Conservation (phyloP, 345 rosid genomes). For the Nephelium lappaceum region DNA sequence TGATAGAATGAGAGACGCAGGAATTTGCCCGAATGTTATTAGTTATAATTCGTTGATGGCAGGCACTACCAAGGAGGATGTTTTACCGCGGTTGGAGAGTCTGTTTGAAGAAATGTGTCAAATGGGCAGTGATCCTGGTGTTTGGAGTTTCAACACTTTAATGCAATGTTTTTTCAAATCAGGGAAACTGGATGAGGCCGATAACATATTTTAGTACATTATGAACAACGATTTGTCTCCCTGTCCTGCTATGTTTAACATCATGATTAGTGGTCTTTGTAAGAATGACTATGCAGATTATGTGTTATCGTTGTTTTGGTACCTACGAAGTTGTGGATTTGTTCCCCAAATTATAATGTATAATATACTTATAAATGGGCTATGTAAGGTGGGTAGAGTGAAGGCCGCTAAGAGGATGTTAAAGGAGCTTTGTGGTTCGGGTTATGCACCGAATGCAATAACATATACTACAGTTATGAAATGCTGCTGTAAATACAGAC, state of each 20-base stretch:
- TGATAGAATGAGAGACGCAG: slow-evolving; percentile 65
- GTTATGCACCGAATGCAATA: slow-evolving; percentile 59
- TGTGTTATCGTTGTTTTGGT: slow-evolving; percentile 60
- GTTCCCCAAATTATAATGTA: slow-evolving; percentile 59
- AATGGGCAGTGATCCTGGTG: slow-evolving; percentile 58
- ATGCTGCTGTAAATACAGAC: slow-evolving; percentile 55
- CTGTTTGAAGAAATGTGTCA: slow-evolving; percentile 90
- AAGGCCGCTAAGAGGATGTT: slow-evolving; percentile 58
- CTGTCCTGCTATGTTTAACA: slow-evolving; percentile 58
- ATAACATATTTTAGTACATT: slow-evolving; percentile 51
- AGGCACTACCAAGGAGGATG: slow-evolving; percentile 48
- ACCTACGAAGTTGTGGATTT: slow-evolving; percentile 57
- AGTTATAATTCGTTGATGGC: slow-evolving; percentile 79
- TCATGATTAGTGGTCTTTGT: slow-evolving; percentile 78
- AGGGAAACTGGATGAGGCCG: slow-evolving; percentile 68
- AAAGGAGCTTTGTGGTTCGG: slow-evolving; percentile 53
- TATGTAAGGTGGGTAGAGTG: slow-evolving; percentile 62
- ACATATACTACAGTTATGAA: slow-evolving; percentile 81
- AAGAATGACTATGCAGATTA: slow-evolving; percentile 52
- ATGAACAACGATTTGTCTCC: slow-evolving; percentile 40
- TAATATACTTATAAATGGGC: slow-evolving; percentile 74
- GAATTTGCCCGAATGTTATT: slow-evolving; percentile 59
- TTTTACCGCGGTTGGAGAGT: slow-evolving; percentile 42
- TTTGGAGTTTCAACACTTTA: slow-evolving; percentile 82
- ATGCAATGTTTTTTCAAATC: slow-evolving; percentile 74